Evolutionary conservation across 768 basidiomycete species (phyloP).

Genomic region (Macrolepiota fuliginosa): DNA sequence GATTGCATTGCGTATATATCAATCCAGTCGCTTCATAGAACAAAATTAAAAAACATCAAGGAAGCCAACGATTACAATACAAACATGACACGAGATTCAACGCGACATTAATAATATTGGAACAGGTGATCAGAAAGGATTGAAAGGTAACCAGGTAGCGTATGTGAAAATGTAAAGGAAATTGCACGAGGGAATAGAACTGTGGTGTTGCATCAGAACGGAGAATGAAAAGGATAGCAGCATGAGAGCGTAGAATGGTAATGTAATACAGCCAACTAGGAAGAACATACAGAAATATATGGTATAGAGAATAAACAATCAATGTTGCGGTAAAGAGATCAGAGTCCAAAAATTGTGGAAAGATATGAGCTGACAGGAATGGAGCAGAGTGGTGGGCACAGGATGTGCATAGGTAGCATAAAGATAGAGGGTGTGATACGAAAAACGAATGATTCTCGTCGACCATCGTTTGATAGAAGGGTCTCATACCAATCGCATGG

Average conservation of each 20-base stretch:
- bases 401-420: background rate
- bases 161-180: background rate
- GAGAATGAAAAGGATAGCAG: background rate
- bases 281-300: slow-evolving; percentile 10
- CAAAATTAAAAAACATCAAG: background rate
- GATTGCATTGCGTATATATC: background rate
- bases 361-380: background rate
- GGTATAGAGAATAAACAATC: slow-evolving; percentile 3
- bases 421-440: background rate
- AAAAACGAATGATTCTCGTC: background rate
- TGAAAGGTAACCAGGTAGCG: background rate
- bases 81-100: background rate
- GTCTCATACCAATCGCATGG: slow-evolving; percentile 48
- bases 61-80: background rate
- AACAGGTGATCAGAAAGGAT: background rate
- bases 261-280: background rate
- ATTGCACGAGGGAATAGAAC: background rate
- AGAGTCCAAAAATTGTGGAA: background rate
- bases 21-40: background rate
- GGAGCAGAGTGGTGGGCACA: background rate
- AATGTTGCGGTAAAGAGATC: background rate
- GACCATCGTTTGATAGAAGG: background rate
- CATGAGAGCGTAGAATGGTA: background rate
- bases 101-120: background rate
- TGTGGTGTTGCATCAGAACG: background rate